A percentile compares a stretch with the other conserved stretches of the same genome.
Evolutionary conservation across 768 basidiomycete genomes (phyloP).

Genomic region (Pisolithus microcarpus): DNA sequence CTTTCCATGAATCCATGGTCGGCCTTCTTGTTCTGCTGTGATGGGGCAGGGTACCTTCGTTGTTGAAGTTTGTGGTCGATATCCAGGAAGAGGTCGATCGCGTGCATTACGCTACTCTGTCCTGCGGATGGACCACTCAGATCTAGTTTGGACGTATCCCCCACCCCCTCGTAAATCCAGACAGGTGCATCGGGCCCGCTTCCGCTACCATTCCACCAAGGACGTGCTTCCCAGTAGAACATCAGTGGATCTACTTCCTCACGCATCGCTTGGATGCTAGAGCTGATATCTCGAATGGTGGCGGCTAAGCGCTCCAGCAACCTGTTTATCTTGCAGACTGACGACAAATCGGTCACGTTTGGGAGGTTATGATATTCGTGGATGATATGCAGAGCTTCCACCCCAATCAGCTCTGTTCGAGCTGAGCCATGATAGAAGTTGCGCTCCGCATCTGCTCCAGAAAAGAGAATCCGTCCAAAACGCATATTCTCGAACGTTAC

Average conservation of each 20-base stretch:
- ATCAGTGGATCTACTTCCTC: slow-evolving; percentile 71
- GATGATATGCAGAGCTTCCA: slow-evolving; percentile 80
- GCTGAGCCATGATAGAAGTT: slow-evolving; percentile 87
- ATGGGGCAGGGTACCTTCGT: slow-evolving; percentile 60
- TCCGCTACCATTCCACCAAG: slow-evolving; percentile 86
- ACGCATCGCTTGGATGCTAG: slow-evolving; percentile 62
- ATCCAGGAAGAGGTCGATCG: slow-evolving; percentile 78
- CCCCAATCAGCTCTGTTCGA: slow-evolving; percentile 76
- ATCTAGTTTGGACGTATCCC: slow-evolving; percentile 49
- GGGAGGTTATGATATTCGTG: slow-evolving; percentile 78
- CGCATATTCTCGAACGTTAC: slow-evolving; percentile 68
- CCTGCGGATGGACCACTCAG: slow-evolving; percentile 89
- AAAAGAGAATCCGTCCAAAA: slow-evolving; percentile 61
- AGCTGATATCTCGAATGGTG: slow-evolving; percentile 69
- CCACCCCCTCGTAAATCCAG: slow-evolving; percentile 79
- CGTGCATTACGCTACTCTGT: slow-evolving; percentile 87
- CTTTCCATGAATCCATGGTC: slow-evolving; percentile 83
- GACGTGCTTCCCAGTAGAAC: slow-evolving; percentile 86
- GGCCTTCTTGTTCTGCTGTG: slow-evolving; percentile 55
- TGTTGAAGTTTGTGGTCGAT: slow-evolving; percentile 81
- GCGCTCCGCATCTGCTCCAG: slow-evolving; percentile 75
- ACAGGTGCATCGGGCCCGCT: slow-evolving; percentile 41
- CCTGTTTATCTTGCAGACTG: slow-evolving; percentile 58
- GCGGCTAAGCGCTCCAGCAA: slow-evolving; percentile 63
- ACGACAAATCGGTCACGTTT: slow-evolving; percentile 53